Base-by-base conservation (phyloP, 2,329 filamentous ascomycete genomes). In the Diatrype stigma region DNA sequence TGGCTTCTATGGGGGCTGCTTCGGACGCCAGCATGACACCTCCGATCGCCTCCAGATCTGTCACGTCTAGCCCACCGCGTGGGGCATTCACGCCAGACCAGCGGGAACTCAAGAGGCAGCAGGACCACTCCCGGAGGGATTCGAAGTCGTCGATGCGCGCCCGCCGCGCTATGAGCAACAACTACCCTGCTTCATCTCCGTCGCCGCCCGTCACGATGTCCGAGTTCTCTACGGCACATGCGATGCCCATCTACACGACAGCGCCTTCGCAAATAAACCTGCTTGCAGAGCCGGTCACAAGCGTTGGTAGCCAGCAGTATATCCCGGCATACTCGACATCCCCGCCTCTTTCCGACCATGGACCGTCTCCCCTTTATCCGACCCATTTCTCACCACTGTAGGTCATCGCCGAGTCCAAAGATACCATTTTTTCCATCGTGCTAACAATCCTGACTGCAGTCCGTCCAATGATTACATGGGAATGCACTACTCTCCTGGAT, bases 21-120 rank as follows among this genome's bases (percentile, higher is more conserved):
- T 77, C 79, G 22, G 79, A 80, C 51, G 67, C 72, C 52, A 80
- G 76, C 65, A 66, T 80, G 45, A 78, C 77, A 21, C 76, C 79
- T 34, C 75, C 76, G 22, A 73, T 68, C 51, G 69, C 68, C 35
- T 73, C 78, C 23, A 72, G 77, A 66, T 82, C 80, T 21, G 67
- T 77, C 45, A 82, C 81, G 37, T 77, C 76, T 21, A 86, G 82
- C 67, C 81, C 82, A 23, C 79, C 81, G 6, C 74, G 77, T 55
- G 68, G 69, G 44, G 71, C 70, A 35, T 72, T 84, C 61, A 81
- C 80, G 6, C 70, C 79, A 6, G 81, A 85, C 62, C 81, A 85
- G 64, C 77, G 82, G 55, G 81, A 84, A 60, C 64, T 85, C 40
- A 85, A 82, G 69, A 75, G 81, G 52, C 81, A 85, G 60, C 74